A percentile compares a stretch with the other conserved stretches of the same genome.
These are phyloP conservation scores for Suhomyces kunorum DNA, from an alignment of 1,139 yeast genomes.

Conservation along the genomic window DNA sequence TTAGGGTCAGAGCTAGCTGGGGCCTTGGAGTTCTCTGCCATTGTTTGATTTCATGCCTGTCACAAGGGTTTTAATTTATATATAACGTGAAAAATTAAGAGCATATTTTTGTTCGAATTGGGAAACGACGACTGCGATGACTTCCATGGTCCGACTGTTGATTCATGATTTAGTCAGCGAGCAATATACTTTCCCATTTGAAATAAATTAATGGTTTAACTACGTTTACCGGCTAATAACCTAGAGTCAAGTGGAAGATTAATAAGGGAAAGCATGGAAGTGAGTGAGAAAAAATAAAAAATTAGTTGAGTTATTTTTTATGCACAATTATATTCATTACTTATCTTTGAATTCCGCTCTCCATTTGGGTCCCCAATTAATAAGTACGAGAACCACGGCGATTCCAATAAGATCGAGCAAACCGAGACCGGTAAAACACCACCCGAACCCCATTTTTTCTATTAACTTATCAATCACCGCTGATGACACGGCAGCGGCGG, in stretches of 20 bases:
- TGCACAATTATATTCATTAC: conserved; percentile 1
- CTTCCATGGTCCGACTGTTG: too few species aligned
- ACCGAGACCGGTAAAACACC: conserved; percentile 61
- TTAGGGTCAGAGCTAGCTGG: not conserved
- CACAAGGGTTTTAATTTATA: too few species aligned
- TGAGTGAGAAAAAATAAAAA: too few species aligned
- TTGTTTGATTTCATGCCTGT: too few species aligned
- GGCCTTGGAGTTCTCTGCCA: not conserved
- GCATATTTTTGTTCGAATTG: too few species aligned
- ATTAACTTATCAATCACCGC: conserved; percentile 45
- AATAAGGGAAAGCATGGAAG: too few species aligned
- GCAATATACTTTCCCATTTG: not conserved
- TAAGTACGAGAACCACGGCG: conserved; percentile 26
- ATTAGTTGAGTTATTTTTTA: not conserved
- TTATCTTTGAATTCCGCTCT: conserved; percentile 18
- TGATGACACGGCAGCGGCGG: conserved; percentile 58
- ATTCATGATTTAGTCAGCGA: not conserved
- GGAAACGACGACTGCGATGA: too few species aligned
- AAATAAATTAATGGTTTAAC: not conserved
- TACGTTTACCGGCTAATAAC: not conserved
- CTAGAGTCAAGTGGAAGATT: too few species aligned
- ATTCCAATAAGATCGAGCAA: conserved; percentile 39
- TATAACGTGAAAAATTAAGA: not conserved
- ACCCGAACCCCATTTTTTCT: conserved; percentile 52
- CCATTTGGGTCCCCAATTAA: conserved; percentile 32